Evolutionary conservation across 352 stramenopile genomes (phyloP).

Genomic region (Phytophthora megakarya): DNA sequence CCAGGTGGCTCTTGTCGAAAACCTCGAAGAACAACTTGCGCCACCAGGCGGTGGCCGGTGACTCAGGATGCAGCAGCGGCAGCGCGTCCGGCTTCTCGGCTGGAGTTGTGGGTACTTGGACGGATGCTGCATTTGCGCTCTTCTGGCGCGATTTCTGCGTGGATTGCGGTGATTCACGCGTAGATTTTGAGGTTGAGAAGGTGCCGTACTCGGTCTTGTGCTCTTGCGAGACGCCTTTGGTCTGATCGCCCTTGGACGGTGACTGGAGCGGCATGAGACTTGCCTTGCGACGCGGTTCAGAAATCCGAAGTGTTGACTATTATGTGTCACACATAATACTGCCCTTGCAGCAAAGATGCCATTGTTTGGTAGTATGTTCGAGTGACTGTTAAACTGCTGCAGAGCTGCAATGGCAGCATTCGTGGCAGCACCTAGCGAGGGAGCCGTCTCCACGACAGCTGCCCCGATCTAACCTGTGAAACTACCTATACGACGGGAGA

Average conservation of each 20-base stretch:
- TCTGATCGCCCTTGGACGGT: neutral
- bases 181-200: conserved; percentile 2
- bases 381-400: conserved; percentile 3
- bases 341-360: neutral
- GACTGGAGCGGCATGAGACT: conserved; percentile 24
- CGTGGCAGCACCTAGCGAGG: conserved; percentile 13
- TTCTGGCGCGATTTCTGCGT: conserved; percentile 10
- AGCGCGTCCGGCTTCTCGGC: conserved; percentile 12
- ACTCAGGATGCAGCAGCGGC: conserved; percentile 34
- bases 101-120: neutral
- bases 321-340: conserved; percentile 1
- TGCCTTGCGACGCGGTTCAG: neutral
- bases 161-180: neutral
- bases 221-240: conserved; percentile 9
- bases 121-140: neutral
- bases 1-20: conserved; percentile 39
- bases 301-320: conserved; percentile 11
- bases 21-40: conserved; percentile 46
- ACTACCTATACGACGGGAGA: conserved; percentile 32
- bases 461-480: conserved; percentile 21
- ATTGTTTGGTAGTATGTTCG: no score
- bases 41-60: conserved; percentile 42
- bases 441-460: conserved; percentile 10
- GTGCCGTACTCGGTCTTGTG: conserved; percentile 28
- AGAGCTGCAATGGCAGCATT: conserved; percentile 2